Base-by-base conservation (phyloP, 805 yeast genomes). In the Saturnispora hagleri region DNA sequence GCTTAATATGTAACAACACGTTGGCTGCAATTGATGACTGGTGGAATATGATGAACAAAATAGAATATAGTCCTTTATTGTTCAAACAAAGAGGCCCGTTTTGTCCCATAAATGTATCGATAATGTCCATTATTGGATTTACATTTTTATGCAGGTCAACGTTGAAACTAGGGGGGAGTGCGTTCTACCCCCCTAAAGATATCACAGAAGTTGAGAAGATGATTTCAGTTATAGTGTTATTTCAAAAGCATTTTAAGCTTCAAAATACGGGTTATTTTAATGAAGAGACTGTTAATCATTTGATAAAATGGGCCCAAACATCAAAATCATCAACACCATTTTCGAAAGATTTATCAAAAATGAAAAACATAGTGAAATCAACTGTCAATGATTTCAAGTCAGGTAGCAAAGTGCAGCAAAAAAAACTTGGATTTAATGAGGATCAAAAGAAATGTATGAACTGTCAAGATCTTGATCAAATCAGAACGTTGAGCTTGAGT, bases 121-220 rank as follows among this genome's bases (percentile, higher is more conserved):
- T 89, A 0, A 76, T 95, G 0, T 91, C 93, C 0, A 73, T 93
- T 2, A 66, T 93, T 8, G 93, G 97, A 45, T 78, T 88, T 60
- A 77, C 88, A 0, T 64, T 86, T 18, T 81, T 89, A 51, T 76
- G 87, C 46, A 74, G 81, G 47, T 74, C 77, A 48, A 78, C 89
- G 57, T 62, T 91, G 38, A 81, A 88, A 47, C 69, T 83, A 10
- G 75, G 73, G 12, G 69, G 75, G 31, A 79, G 63, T 67, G 28
- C 26, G 4, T 57, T 57, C 20, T 86, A 73, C 59, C 84, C 73
- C 53, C 93, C 81, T 17, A 86, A 88, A 61, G 98, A 93, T 62
- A 91, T 96, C 0, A 82, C 86, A 61, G 91, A 86, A 55, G 81
- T 80, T 48, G 84, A 82, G 50, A 76, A 75, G 47, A 85, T 91